phyloP scores from a whole-genome alignment of 192 early-diverging fungal genomes.

The Linnemannia hyalina region DNA sequence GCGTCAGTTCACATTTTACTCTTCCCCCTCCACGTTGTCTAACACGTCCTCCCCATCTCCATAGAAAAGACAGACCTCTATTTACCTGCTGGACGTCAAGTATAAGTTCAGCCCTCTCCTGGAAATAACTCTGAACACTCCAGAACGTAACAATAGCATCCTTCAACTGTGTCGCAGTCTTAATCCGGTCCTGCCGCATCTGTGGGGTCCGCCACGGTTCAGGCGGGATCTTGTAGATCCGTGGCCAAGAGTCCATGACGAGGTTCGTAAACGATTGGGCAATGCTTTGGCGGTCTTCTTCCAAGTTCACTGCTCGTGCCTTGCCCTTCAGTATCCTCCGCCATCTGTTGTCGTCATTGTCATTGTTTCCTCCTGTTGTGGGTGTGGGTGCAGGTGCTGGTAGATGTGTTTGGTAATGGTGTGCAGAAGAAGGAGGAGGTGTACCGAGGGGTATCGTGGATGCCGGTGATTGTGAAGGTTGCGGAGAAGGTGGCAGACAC shows the following conservation, averaged over 20 bases:
- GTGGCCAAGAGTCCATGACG: constrained; percentile 19
- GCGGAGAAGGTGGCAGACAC: background rate
- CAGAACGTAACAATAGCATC: constrained; percentile 24
- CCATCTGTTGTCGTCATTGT: background rate
- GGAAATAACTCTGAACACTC: constrained; percentile 30
- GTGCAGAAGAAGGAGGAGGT: background rate
- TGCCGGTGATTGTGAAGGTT: background rate
- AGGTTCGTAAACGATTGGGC: constrained; percentile 26
- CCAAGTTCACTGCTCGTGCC: constrained; percentile 14
- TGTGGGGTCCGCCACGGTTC: background rate
- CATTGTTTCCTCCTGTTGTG: background rate
- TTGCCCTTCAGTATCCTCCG: constrained; percentile 11
- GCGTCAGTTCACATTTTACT: background rate
- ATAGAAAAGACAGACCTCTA: background rate
- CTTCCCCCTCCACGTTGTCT: background rate
- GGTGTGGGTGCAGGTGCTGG: background rate
- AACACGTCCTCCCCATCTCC: background rate
- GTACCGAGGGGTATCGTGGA: background rate
- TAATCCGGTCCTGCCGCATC: constrained; percentile 19
- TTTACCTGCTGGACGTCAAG: constrained; percentile 39
- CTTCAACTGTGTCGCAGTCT: constrained; percentile 24
- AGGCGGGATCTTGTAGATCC: background rate
- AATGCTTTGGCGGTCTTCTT: constrained; percentile 12
- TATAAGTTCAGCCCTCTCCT: constrained; percentile 36
- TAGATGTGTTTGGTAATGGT: background rate